Base-by-base conservation (phyloP, 495 filamentous ascomycete species). In the Evernia prunastri region DNA sequence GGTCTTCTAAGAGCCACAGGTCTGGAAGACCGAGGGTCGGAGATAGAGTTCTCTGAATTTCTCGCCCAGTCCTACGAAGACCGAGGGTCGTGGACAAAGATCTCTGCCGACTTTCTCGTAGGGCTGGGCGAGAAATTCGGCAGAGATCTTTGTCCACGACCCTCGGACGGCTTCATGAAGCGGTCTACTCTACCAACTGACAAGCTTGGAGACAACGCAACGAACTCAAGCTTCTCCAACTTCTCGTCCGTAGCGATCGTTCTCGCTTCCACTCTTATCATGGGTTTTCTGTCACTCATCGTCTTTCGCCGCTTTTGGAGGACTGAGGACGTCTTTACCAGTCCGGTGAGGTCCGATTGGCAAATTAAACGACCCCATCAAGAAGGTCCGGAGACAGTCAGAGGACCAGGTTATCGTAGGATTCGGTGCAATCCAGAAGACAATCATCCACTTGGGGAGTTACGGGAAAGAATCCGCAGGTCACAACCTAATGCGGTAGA, bases 351-450 rank as follows among this genome's bases (percentile, higher is more conserved):
- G 23, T 56, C 51, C 15, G 51, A 63, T 23, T 56, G 57, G 23
- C 62, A 58, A 37, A 31, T 64, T 25, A 64, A 42, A 18, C 56
- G 56, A 6, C 33, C 31, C 17, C 25, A 47, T n/a, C 20, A 40
- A 58, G n/a, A 51, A 20, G 62, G 56, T 43, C 45, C 31, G 3
- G 62, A 64, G 43, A 64, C 42, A 13, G 43, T 39, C 6, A 29
- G 37, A 39, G 56, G 42, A 8, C 27, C 58, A 49, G 31, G n/a
- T n/a, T 31, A 58, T 12, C 49, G 10, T 11, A 47, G 58, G 17
- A 39, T 53, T 7, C 49, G 37, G 56, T 40, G 56, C 7, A 64
- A 58, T 1, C 42, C 62, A 42, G 56, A 59, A 36, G 40, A 64
- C 13, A 17, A 36, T 8, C 39, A 58, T 20, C 27, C 45, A 1